phyloP scores from a whole-genome alignment of 306 rosid species.

The Trifolium repens region DNA sequence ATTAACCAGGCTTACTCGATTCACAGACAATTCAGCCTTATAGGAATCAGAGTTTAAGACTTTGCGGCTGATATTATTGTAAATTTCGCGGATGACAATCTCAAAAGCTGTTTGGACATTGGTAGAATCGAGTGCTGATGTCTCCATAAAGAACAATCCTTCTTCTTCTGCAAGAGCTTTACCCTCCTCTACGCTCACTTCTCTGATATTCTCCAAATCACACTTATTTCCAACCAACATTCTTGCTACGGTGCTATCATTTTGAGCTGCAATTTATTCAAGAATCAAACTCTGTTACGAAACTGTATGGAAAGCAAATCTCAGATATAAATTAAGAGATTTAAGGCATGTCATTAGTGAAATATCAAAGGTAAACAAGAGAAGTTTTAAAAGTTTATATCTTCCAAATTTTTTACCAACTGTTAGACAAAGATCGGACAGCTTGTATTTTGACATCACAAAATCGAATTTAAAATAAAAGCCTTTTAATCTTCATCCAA shows the following conservation, averaged over 20 bases:
- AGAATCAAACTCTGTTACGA: conserved; percentile 9
- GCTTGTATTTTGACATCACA: background rate
- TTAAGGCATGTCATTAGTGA: background rate
- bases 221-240: conserved; percentile 96
- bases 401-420: background rate
- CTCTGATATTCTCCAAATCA: conserved; percentile 89
- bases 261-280: conserved; percentile 70
- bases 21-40: conserved; percentile 80
- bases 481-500: background rate
- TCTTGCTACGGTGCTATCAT: conserved; percentile 72
- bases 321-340: background rate
- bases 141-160: conserved; percentile 92
- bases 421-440: background rate
- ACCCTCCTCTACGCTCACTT: conserved; percentile 76
- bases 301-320: background rate
- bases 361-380: conserved; percentile 16
- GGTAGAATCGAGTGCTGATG: conserved; percentile 89
- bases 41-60: conserved; percentile 78
- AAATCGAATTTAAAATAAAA: background rate
- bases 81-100: conserved; percentile 78
- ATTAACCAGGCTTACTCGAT: conserved; percentile 72
- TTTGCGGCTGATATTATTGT: conserved; percentile 81
- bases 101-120: conserved; percentile 85
- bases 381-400: background rate
- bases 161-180: conserved; percentile 82